phyloP scores from a whole-genome alignment of 805 yeast species.

The Debaryomyces prosopidis region DNA sequence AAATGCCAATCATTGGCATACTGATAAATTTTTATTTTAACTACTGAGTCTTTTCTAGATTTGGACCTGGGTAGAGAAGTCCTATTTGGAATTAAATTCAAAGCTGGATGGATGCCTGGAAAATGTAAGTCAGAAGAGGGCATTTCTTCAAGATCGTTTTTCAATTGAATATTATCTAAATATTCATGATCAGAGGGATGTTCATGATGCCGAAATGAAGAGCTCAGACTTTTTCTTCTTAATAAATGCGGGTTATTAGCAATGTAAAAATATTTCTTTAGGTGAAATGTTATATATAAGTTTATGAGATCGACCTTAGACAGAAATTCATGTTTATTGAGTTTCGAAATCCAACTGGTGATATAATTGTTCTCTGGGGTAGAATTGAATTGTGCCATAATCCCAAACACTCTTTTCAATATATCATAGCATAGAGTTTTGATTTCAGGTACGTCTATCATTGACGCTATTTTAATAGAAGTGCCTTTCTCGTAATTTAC shows the following conservation, averaged over 20 bases:
- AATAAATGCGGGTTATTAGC: slow-evolving; percentile 26
- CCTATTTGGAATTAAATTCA: not conserved
- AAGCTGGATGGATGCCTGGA: slow-evolving; percentile 4
- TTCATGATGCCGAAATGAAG: not conserved
- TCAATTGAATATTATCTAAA: slow-evolving; percentile 19
- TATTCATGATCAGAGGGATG: slow-evolving; percentile 17
- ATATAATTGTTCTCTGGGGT: slow-evolving; percentile 40
- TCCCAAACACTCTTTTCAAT: slow-evolving; percentile 66
- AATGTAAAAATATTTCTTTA: slow-evolving; percentile 52
- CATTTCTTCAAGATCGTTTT: slow-evolving; percentile 14
- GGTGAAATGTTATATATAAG: slow-evolving; percentile 74
- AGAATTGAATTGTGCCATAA: slow-evolving; percentile 53
- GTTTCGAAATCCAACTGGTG: slow-evolving; percentile 56
- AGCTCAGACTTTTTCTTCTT: slow-evolving; percentile 7
- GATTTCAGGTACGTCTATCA: slow-evolving; percentile 51
- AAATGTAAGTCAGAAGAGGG: slow-evolving; percentile 1
- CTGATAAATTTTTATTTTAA: slow-evolving; percentile 50
- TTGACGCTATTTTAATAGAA: slow-evolving; percentile 14
- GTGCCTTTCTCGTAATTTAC: slow-evolving; percentile 27
- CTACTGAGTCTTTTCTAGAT: slow-evolving; percentile 11
- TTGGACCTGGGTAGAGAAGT: slow-evolving; percentile 1
- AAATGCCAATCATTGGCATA: slow-evolving; percentile 86
- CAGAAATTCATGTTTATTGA: slow-evolving; percentile 44
- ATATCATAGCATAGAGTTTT: slow-evolving; percentile 65
- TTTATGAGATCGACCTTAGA: slow-evolving; percentile 67